Evolutionary conservation across 495 filamentous ascomycete species (phyloP).

Genomic region (Hyaloscypha hepaticicola): DNA sequence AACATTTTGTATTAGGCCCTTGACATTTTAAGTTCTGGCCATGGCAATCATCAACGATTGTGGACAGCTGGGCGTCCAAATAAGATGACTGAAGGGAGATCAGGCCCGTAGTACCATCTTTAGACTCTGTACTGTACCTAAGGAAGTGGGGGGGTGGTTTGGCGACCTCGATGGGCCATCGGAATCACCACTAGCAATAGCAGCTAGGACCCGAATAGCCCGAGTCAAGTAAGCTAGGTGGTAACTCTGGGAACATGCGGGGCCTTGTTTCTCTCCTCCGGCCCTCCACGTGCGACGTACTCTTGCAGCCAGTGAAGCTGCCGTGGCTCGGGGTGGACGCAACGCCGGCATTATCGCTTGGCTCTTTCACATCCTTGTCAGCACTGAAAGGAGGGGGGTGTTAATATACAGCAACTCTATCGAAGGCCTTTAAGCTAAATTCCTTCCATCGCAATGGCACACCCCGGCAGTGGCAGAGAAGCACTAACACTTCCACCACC

Average conservation of each 20-base stretch:
- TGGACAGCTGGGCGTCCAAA: background rate
- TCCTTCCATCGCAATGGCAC: background rate
- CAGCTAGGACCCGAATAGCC: background rate
- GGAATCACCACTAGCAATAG: background rate
- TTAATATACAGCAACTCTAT: background rate
- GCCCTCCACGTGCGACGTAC: conserved; percentile 8
- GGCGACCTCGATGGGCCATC: background rate
- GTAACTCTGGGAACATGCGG: background rate
- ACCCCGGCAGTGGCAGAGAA: background rate
- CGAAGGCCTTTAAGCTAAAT: background rate
- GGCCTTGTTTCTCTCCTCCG: background rate
- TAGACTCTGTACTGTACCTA: background rate
- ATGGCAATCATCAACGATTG: background rate
- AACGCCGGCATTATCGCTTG: conserved; percentile 10
- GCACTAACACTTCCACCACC: background rate
- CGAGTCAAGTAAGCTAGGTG: background rate
- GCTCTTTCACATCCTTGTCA: background rate
- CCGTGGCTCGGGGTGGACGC: background rate
- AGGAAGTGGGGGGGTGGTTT: background rate
- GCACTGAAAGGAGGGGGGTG: background rate
- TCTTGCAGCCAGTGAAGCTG: conserved; percentile 10
- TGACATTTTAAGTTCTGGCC: background rate
- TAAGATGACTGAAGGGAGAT: background rate
- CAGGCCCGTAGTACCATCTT: background rate
- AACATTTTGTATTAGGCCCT: background rate